phyloP scores from a whole-genome alignment of 2,329 filamentous ascomycete genomes.

The Phyllosticta capitalensis region DNA sequence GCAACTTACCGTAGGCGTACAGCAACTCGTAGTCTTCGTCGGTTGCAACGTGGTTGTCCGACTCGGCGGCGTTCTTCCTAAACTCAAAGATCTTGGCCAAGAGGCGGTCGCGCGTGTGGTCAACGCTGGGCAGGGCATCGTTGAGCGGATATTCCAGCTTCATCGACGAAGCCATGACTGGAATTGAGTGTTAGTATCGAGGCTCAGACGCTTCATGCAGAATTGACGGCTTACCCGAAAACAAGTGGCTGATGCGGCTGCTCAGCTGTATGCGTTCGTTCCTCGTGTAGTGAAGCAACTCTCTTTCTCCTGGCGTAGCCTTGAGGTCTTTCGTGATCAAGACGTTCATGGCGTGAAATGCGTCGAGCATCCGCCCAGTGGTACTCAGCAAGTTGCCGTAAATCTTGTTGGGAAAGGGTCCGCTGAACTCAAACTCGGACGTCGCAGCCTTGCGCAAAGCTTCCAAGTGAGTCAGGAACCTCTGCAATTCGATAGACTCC shows the following conservation, averaged over 20 bases:
- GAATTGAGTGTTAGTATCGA: neutral
- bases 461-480: conserved; percentile 66
- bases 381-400: conserved; percentile 68
- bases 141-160: conserved; percentile 91
- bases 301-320: conserved; percentile 69
- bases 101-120: conserved; percentile 69
- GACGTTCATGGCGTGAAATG: conserved; percentile 93
- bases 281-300: conserved; percentile 68
- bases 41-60: conserved; percentile 38
- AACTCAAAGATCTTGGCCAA: conserved; percentile 84
- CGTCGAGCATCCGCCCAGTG: conserved; percentile 78
- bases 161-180: conserved; percentile 80
- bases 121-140: conserved; percentile 76
- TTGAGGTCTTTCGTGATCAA: conserved; percentile 73
- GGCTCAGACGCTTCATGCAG: neutral
- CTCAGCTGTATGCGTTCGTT: conserved; percentile 73
- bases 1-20: conserved; percentile 69
- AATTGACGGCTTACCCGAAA: conserved; percentile 41
- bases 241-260: conserved; percentile 80
- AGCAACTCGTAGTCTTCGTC: conserved; percentile 82
- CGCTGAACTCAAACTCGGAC: conserved; percentile 81
- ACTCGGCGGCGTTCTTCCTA: conserved; percentile 54
- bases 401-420: conserved; percentile 69
- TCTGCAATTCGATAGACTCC: conserved; percentile 79
- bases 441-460: conserved; percentile 60